Conservation (phyloP, 768 basidiomycete genomes). For the Cyclocybe aegerita region DNA sequence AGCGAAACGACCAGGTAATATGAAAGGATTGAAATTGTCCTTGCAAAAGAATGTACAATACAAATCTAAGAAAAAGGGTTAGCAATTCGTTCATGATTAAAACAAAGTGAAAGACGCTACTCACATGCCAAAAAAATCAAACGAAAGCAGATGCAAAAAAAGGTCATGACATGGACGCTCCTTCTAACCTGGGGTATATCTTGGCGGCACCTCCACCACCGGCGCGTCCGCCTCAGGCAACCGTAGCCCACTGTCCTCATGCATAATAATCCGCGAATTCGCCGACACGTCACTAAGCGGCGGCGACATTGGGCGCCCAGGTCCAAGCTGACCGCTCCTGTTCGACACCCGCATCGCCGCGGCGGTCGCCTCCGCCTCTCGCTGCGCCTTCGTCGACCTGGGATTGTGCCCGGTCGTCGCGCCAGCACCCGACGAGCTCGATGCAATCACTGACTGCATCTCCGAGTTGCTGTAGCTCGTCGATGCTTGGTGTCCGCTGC, state of each 20-base stretch:
- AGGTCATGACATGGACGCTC: too few relatives aligned
- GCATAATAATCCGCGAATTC: not conserved
- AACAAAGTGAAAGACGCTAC: too few relatives aligned
- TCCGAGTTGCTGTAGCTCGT: conserved; percentile 11
- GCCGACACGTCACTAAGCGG: not conserved
- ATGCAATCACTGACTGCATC: conserved; percentile 1
- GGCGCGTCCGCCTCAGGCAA: not conserved
- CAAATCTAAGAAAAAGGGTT: too few relatives aligned
- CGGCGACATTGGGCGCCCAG: not conserved
- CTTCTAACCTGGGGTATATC: not conserved
- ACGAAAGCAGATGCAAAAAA: too few relatives aligned
- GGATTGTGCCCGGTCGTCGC: not conserved
- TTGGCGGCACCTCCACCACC: not conserved
- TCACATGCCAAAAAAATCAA: too few relatives aligned
- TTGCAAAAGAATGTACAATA: too few relatives aligned
- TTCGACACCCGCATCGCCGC: conserved; percentile 3
- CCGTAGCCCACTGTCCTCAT: conserved; percentile 4
- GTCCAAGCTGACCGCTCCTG: not conserved
- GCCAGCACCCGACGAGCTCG: not conserved
- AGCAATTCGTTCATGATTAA: too few relatives aligned
- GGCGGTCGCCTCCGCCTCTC: conserved; percentile 9
- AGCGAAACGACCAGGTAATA: too few relatives aligned
- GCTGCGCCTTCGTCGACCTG: conserved; percentile 1
- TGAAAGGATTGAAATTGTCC: too few relatives aligned
- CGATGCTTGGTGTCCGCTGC: conserved; percentile 3